These are phyloP conservation scores for Vishniacozyma victoriae DNA, from an alignment of 768 basidiomycete genomes.

Conservation along the genomic window DNA sequence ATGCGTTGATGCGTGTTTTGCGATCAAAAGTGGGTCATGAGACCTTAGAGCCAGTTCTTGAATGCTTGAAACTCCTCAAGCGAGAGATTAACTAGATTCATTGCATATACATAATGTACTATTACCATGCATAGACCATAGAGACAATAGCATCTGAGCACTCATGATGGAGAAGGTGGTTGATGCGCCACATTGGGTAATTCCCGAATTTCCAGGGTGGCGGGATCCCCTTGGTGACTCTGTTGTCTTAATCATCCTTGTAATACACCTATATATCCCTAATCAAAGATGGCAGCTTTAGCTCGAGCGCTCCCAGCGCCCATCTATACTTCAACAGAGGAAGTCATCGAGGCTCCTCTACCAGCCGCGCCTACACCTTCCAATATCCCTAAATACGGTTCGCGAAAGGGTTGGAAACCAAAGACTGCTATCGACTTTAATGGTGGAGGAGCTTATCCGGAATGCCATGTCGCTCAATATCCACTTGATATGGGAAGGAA, in stretches of 20 bases:
- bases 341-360: conserved; percentile 32
- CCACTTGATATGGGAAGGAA: conserved; percentile 91
- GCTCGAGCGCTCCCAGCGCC: conserved; percentile 52
- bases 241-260: not conserved
- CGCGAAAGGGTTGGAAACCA: conserved; percentile 80
- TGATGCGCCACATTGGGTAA: not conserved
- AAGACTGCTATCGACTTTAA: conserved; percentile 75
- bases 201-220: not conserved
- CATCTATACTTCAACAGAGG: conserved; percentile 32
- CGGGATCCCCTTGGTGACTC: not conserved
- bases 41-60: conserved; percentile 24
- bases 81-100: not conserved
- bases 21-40: conserved; percentile 14
- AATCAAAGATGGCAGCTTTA: conserved; percentile 58
- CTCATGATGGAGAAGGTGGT: not conserved
- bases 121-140: not conserved
- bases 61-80: conserved; percentile 31
- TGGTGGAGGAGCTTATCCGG: conserved; percentile 47
- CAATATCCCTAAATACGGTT: conserved; percentile 75
- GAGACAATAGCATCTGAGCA: not conserved
- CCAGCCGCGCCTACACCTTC: conserved; percentile 49
- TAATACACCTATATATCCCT: not conserved
- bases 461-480: conserved; percentile 96
- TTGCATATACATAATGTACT: not conserved
- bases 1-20: conserved; percentile 49